These are phyloP conservation scores for Teratosphaeria nubilosa DNA, from an alignment of 2,329 filamentous ascomycete genomes.

Conservation along the genomic window DNA sequence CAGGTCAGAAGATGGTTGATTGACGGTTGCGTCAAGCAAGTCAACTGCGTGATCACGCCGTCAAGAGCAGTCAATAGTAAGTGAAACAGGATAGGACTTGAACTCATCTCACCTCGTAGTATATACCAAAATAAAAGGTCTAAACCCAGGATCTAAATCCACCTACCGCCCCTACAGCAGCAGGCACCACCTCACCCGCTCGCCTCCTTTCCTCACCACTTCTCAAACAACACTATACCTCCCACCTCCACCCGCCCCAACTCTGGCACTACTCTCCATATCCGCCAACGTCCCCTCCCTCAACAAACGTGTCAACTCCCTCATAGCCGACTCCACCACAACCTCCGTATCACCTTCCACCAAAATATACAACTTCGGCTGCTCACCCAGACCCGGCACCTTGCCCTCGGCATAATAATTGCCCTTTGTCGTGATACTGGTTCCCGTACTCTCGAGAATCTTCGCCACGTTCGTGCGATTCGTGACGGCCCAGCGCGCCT, in stretches of 20 bases:
- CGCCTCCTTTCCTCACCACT: not conserved
- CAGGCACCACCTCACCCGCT: not conserved
- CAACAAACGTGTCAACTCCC: conserved; percentile 75
- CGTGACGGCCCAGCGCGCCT: conserved; percentile 95
- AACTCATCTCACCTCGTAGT: too few species aligned
- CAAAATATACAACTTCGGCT: conserved; percentile 94
- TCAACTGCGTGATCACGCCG: too few species aligned
- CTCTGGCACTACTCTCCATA: conserved; percentile 63
- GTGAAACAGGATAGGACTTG: too few species aligned
- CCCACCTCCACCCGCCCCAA: conserved; percentile 38
- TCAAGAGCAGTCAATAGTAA: too few species aligned
- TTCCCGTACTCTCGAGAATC: conserved; percentile 88
- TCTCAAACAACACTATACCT: conserved; percentile 1
- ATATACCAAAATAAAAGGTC: too few species aligned
- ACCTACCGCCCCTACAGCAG: too few species aligned
- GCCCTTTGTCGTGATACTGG: conserved; percentile 95
- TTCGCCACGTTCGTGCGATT: conserved; percentile 98
- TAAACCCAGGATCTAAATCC: too few species aligned
- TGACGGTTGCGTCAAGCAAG: too few species aligned
- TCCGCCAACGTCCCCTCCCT: conserved; percentile 86
- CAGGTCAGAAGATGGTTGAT: too few species aligned
- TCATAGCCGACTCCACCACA: conserved; percentile 80
- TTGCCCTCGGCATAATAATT: conserved; percentile 79
- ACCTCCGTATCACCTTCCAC: conserved; percentile 96
- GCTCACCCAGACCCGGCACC: conserved; percentile 60